These are phyloP conservation scores for Nadsonia starkeyi-henricii DNA, from an alignment of 1,139 yeast species.

Conservation along the genomic window DNA sequence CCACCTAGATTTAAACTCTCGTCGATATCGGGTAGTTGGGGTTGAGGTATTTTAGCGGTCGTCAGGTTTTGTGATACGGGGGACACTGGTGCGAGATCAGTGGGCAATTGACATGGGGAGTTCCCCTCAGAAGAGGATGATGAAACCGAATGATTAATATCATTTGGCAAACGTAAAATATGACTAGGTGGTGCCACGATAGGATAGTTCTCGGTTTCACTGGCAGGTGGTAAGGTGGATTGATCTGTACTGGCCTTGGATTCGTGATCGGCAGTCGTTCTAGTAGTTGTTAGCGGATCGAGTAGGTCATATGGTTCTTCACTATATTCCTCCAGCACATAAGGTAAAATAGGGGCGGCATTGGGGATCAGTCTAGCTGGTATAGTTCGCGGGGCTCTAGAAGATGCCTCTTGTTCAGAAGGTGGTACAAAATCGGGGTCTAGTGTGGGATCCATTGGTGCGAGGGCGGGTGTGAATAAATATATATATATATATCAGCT, in stretches of 20 bases:
- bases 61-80: neutral
- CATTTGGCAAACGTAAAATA: neutral
- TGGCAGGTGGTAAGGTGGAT: neutral
- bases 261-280: too few relatives aligned
- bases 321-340: constrained; percentile 55
- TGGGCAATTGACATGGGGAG: neutral
- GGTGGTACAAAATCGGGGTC: constrained; percentile 29
- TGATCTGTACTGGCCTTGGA: neutral
- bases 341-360: constrained; percentile 60
- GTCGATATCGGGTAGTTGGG: neutral
- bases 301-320: constrained; percentile 16
- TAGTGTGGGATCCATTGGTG: constrained; percentile 25
- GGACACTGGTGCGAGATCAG: neutral
- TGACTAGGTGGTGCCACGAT: neutral
- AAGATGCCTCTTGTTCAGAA: constrained; percentile 15
- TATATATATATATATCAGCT: too few relatives aligned
- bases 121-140: neutral
- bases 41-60: neutral
- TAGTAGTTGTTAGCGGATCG: constrained; percentile 2
- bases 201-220: neutral
- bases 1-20: neutral
- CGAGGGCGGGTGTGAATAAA: too few relatives aligned
- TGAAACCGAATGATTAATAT: neutral
- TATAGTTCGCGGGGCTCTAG: constrained; percentile 42
- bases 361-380: constrained; percentile 62